Evolutionary conservation across 768 basidiomycete species (phyloP), one percentile per base, ranked within the genome.

Genomic region (Leucosporidium creatinivorum): DNA sequence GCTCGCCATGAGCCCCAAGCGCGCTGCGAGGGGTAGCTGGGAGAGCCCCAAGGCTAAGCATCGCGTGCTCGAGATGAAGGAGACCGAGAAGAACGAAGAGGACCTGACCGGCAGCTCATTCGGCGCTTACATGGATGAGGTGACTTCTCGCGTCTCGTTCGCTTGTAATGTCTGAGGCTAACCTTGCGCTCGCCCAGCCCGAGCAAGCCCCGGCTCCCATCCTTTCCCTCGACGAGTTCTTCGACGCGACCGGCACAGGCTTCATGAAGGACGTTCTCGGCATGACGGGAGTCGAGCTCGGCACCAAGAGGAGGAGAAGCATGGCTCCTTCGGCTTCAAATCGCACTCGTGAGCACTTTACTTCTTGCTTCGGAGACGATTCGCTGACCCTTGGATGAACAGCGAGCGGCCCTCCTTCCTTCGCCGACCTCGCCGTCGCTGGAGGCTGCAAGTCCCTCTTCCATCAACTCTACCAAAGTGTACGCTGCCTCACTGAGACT

Each of bases 251-350:
- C 0, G 72, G 67, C 39, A 68, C 65, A 25, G 55, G 63, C n/a
- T 76, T 76, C 61, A 71, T 72, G 52, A 68, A 72, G 62, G 72
- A 73, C 59, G 26, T 74, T 30, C 51, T 66, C 47, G 36, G 63
- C 36, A 56, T 65, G 50, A 58, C 65, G 19, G 64, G 68, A 7
- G 65, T 75, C 61, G 59, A 71, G 19, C 51, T 69, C n/a, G 67
- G 30, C 31, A 36, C 30, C 25, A 61, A 31, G 36, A 55, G 69
- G 62, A 48, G 72, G 36, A 73, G 67, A 58, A 73, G 72, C 31
- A 44, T 73, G 23, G 68, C 65, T 1, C 64, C 66, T 17, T 25
- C 58, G 44, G 60, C 61, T 18, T 30, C 33, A 8, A 36, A 49
- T 19, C 25, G 30, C 28, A 66, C 58, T 8, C 23, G 47, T 48